A percentile compares a stretch with the other conserved stretches of the same genome.
Evolutionary conservation across 306 rosid species (phyloP).

Genomic region (Castanea crenata): DNA sequence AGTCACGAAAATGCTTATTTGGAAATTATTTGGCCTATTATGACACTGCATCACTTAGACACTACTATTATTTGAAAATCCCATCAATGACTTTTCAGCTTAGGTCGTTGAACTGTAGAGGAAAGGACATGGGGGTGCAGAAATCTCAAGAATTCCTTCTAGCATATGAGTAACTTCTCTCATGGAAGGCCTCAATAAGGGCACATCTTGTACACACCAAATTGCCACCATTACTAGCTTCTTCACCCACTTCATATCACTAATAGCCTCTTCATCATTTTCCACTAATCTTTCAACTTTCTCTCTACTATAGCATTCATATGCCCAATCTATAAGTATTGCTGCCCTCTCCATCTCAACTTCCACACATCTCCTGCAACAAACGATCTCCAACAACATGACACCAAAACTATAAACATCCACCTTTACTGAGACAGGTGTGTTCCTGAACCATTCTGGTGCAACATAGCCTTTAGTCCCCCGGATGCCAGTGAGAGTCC

Average conservation of each 20-base stretch:
- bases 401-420: not conserved
- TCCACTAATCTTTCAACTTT: not conserved
- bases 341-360: slow-evolving; percentile 4
- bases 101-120: not conserved
- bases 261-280: not conserved
- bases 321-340: not conserved
- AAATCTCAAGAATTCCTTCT: slow-evolving; percentile 1
- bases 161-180: slow-evolving; percentile 1
- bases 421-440: not conserved
- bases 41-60: not conserved
- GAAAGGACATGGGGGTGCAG: not conserved
- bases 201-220: slow-evolving; percentile 3
- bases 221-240: not conserved
- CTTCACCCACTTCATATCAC: not conserved
- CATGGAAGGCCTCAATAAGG: not conserved
- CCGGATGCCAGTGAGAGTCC: not conserved
- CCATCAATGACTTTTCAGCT: not conserved
- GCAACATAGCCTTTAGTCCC: slow-evolving; percentile 9
- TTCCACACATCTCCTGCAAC: not conserved
- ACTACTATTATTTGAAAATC: not conserved
- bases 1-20: too few species aligned
- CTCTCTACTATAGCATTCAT: not conserved
- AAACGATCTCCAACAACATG: not conserved
- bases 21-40: too few species aligned
- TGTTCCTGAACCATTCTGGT: slow-evolving; percentile 1